Conservation (phyloP, 202 grass and related monocot species). For the Schoenoplectus triqueter region DNA sequence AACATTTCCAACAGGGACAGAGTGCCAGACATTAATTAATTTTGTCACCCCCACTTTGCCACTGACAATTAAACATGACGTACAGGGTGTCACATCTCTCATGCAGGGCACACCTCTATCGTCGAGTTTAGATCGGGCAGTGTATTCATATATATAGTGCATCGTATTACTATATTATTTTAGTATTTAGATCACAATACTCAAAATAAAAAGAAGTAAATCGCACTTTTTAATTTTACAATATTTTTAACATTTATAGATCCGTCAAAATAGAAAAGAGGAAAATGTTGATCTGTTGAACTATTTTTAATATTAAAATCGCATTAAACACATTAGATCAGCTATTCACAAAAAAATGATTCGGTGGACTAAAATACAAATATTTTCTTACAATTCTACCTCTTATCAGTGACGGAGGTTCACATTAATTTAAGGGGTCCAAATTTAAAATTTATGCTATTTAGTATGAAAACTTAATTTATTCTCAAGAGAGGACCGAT, state of each 20-base stretch:
- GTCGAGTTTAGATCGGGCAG: neutral
- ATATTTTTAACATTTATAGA: too few species aligned
- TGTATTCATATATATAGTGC: neutral
- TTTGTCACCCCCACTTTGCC: too few species aligned
- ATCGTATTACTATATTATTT: neutral
- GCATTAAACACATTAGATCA: neutral
- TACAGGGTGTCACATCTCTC: neutral
- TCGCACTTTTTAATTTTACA: too few species aligned
- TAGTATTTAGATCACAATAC: too few species aligned
- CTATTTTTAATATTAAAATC: too few species aligned
- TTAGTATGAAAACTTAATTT: too few species aligned
- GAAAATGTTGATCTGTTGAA: too few species aligned
- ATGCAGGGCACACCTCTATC: neutral
- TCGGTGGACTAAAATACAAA: neutral
- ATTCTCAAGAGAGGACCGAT: too few species aligned
- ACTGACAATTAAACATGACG: neutral
- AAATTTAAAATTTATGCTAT: too few species aligned
- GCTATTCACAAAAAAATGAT: neutral
- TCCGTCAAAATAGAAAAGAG: too few species aligned
- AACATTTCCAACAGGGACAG: neutral
- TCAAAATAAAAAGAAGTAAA: neutral
- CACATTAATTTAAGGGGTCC: too few species aligned
- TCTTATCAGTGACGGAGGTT: neutral
- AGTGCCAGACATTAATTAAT: neutral
- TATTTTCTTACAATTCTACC: neutral